Base-by-base conservation (phyloP, 768 basidiomycete species). In the Kwoniella newhampshirensis region DNA sequence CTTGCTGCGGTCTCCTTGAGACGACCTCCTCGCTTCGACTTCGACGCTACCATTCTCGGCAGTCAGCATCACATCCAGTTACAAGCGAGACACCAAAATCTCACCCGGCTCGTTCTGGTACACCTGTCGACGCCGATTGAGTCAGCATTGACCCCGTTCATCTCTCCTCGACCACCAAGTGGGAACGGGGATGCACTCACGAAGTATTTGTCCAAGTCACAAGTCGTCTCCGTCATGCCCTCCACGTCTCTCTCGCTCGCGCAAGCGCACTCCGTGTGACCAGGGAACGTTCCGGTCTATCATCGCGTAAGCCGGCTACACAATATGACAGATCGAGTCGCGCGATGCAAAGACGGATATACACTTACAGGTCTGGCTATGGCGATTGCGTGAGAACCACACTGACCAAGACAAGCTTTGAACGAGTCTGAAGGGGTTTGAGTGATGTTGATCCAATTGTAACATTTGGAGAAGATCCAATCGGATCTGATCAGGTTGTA, bases 331-430 rank as follows among this genome's bases (percentile, higher is more conserved):
- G n/a, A n/a, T n/a, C n/a, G n/a, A n/a, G n/a, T n/a, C n/a, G n/a
- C n/a, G n/a, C n/a, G n/a, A n/a, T n/a, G n/a, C n/a, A n/a, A 32
- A 32, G 32, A 13, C 6, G 7, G 35, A 25, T 30, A 4, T 21
- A 2, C 5, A 30, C 55, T 49, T n/a, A 57, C 55, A 2, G 55
- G 55, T 37, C 47, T 26, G 6, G 55, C 55, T 18, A 57, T 57
- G 20, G 55, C 55, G 6, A 57, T 21, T n/a, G 48, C 32, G 13
- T 49, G 27, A 32, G 55, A 20, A 5, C 27, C 39, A 44, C 55
- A 57, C 11, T 46, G 40, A 35, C 50, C 48, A 39, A 57, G 48
- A 44, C 55, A 57, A 4, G 55, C 55, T 25, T 50, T 57, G 55
- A 57, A 57, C 8, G 55, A 57, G 25, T 57, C 55, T 25, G 47